Percentiles rank a stretch among this genome's conserved stretches.
Conservation (phyloP, 768 basidiomycete species). For the Boletus patriciae region DNA sequence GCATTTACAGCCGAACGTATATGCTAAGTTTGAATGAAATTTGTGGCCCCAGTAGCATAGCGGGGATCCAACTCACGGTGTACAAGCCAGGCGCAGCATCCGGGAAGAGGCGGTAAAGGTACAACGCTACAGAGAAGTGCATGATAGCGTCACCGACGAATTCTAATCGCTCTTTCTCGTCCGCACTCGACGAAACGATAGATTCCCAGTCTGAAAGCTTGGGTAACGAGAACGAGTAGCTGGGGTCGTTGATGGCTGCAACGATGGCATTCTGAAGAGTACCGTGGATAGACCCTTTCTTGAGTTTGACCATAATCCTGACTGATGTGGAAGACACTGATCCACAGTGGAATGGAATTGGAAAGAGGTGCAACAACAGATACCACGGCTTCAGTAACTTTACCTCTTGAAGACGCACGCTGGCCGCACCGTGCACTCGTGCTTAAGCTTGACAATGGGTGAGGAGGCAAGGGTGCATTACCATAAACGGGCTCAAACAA, state of each 20-base stretch:
- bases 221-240: constrained; percentile 28
- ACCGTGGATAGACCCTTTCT: constrained; percentile 16
- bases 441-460: neutral
- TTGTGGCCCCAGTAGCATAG: neutral
- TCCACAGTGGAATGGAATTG: neutral
- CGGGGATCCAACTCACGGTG: constrained; percentile 29
- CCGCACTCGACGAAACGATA: constrained; percentile 23
- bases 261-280: constrained; percentile 26
- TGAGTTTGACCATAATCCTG: constrained; percentile 21
- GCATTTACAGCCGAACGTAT: constrained; percentile 28
- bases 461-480: neutral
- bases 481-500: neutral
- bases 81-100: constrained; percentile 35
- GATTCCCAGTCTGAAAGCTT: constrained; percentile 32
- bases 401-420: neutral
- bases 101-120: constrained; percentile 38
- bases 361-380: neutral
- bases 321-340: neutral
- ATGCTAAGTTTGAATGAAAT: constrained; percentile 12
- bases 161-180: constrained; percentile 44
- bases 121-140: constrained; percentile 41
- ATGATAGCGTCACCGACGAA: constrained; percentile 50
- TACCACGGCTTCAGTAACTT: neutral
- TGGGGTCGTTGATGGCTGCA: constrained; percentile 30
- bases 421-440: neutral